Percentiles rank a stretch among this genome's conserved stretches.
Evolutionary conservation across 169 alveolate genomes (phyloP).

Genomic region (Cryptosporidium ryanae): DNA sequence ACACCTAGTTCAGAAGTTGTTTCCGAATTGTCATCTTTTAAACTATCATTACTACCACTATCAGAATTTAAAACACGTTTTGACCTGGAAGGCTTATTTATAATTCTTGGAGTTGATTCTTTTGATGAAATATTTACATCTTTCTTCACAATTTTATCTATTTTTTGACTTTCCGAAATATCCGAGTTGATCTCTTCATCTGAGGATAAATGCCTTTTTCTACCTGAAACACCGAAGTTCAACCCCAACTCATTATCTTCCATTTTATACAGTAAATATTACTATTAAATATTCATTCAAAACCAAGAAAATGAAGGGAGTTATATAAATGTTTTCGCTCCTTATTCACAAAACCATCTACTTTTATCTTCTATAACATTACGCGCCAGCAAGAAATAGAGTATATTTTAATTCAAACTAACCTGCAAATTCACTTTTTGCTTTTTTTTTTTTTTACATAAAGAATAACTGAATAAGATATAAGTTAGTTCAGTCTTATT

Average conservation of each 20-base stretch:
- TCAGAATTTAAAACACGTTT: constrained; percentile 41
- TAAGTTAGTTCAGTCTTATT: no score
- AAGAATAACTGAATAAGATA: no score
- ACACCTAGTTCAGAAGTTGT: neutral
- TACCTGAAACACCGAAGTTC: constrained; percentile 34
- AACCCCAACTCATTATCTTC: constrained; percentile 47
- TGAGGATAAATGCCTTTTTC: constrained; percentile 25
- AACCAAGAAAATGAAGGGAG: no score
- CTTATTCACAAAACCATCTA: no score
- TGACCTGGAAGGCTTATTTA: constrained; percentile 64
- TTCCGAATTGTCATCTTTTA: constrained; percentile 18
- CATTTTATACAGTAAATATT: constrained; percentile 12
- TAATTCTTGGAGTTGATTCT: constrained; percentile 63
- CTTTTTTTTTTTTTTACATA: no score
- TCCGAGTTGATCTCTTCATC: constrained; percentile 35
- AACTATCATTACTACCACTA: constrained; percentile 11
- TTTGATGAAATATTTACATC: constrained; percentile 31
- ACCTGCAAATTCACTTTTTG: no score
- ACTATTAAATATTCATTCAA: no score
- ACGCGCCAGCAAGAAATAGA: no score
- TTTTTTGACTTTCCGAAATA: neutral
- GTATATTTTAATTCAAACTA: no score
- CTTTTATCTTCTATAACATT: no score
- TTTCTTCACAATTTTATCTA: no score
- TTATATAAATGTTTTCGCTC: no score